Percentiles rank a stretch among this genome's conserved stretches.
Conservation (phyloP, 305 asterid species). For the Fraxinus sp. region DNA sequence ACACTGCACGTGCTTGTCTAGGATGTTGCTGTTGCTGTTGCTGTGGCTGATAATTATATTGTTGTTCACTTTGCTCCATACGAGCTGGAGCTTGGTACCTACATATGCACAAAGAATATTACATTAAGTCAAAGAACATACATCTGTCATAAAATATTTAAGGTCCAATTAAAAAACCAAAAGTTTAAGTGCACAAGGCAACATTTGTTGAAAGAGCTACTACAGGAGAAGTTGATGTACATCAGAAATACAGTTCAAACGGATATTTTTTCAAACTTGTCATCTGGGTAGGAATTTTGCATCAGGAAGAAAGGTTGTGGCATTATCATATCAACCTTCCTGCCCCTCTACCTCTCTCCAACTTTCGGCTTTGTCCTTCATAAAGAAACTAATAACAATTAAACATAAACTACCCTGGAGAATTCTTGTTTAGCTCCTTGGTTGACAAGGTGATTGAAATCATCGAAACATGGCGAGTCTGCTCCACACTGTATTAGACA, state of each 20-base stretch:
- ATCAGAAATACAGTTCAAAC: not conserved
- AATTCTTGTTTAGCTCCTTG: conserved; percentile 75
- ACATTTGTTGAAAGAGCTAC: not conserved
- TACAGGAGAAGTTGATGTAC: not conserved
- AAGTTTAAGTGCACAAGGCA: not conserved
- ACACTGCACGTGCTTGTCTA: conserved; percentile 52
- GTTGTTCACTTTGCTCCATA: conserved; percentile 53
- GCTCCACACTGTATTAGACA: conserved; percentile 75
- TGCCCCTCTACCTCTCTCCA: not conserved
- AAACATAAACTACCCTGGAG: conserved; percentile 67
- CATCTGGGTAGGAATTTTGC: not conserved
- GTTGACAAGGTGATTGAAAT: conserved; percentile 79
- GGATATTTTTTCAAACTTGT: conserved; percentile 12
- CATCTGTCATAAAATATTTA: not conserved
- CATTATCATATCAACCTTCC: not conserved
- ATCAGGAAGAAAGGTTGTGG: not conserved
- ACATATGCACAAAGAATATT: not conserved
- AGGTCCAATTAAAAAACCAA: not conserved
- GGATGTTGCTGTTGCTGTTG: conserved; percentile 34
- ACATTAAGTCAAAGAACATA: not conserved
- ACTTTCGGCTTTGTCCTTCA: not conserved
- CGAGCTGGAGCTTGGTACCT: conserved; percentile 87
- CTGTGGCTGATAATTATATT: conserved; percentile 48
- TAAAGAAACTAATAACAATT: not conserved
- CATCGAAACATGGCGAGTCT: conserved; percentile 96